Evolutionary conservation across 495 filamentous ascomycete species (phyloP).

Genomic region (Aspergillus steynii): DNA sequence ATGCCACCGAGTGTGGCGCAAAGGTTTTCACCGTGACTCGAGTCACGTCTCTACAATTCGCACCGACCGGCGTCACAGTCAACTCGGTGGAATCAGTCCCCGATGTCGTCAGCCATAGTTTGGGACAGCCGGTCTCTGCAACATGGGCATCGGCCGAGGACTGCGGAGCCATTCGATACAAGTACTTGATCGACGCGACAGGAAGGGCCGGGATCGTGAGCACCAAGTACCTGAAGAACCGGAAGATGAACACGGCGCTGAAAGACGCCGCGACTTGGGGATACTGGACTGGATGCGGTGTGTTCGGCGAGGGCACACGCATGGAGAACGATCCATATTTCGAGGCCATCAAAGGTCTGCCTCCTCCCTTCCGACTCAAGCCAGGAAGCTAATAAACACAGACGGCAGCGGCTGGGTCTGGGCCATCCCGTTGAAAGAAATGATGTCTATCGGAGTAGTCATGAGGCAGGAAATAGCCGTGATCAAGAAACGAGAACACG

Average conservation of each 20-base stretch:
- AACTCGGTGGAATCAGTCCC: neutral
- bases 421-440: constrained; percentile 26
- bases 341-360: constrained; percentile 34
- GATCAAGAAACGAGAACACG: constrained; percentile 23
- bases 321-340: constrained; percentile 33
- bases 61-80: neutral
- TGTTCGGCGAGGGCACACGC: constrained; percentile 20
- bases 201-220: neutral
- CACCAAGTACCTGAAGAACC: constrained; percentile 43
- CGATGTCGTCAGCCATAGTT: neutral
- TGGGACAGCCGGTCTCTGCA: neutral
- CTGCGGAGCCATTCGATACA: neutral
- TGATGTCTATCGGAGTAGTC: constrained; percentile 36
- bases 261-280: constrained; percentile 43
- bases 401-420: constrained; percentile 38
- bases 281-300: constrained; percentile 33
- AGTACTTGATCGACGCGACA: neutral
- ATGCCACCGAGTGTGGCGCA: constrained; percentile 48
- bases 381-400: neutral
- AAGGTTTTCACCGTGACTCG: constrained; percentile 32
- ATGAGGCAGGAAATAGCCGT: constrained; percentile 30
- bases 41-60: neutral
- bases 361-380: neutral
- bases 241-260: constrained; percentile 33
- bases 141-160: neutral